Conservation (phyloP, 2,329 filamentous ascomycete genomes). For the Akanthomyces uredinophilus region DNA sequence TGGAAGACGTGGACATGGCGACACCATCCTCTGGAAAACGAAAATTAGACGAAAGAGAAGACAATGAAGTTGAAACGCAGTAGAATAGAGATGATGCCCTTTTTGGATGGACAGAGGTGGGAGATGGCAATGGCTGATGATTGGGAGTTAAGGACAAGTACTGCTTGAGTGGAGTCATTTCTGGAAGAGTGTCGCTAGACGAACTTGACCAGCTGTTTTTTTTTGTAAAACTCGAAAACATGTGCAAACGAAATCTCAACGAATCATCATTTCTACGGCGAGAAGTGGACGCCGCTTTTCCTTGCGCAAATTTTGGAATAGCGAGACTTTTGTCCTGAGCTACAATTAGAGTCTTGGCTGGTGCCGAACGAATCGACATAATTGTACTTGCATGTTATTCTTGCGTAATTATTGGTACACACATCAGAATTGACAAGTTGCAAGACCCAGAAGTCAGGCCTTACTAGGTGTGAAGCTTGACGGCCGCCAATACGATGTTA, state of each 20-base stretch:
- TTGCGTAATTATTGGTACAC: not conserved
- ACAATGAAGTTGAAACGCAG: not conserved
- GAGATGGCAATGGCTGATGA: not conserved
- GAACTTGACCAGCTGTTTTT: not conserved
- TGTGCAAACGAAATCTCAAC: too few relatives aligned
- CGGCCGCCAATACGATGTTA: not conserved
- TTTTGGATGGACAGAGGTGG: not conserved
- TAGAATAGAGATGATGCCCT: not conserved
- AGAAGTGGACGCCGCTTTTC: too few relatives aligned
- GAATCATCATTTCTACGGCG: too few relatives aligned
- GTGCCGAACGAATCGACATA: not conserved
- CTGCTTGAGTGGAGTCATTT: not conserved
- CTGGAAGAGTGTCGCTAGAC: not conserved
- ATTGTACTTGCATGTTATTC: too few relatives aligned
- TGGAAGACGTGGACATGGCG: slow-evolving; percentile 33
- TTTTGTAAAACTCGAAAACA: not conserved
- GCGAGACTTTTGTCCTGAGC: not conserved
- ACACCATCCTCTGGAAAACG: slow-evolving; percentile 41
- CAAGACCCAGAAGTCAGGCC: not conserved
- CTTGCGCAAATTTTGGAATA: too few relatives aligned
- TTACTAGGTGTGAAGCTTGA: not conserved
- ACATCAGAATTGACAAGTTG: not conserved
- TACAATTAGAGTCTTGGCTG: not conserved
- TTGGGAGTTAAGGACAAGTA: not conserved
- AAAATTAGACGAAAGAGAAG: slow-evolving; percentile 35